These are phyloP conservation scores for Heliophila coronopifolia DNA, from an alignment of 441 rosid genomes.

Conservation along the genomic window DNA sequence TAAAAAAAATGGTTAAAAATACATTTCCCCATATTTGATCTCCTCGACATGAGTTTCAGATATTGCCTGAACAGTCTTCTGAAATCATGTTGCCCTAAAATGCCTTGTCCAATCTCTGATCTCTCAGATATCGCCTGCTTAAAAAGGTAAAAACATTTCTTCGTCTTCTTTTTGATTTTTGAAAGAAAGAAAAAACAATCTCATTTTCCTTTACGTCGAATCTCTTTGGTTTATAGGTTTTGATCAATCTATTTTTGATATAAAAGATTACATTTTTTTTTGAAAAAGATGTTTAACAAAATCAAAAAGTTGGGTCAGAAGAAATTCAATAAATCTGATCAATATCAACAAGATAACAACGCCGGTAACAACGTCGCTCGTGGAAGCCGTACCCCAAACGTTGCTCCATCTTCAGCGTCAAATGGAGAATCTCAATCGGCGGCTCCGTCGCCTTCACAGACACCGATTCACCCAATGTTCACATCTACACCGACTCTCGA, in stretches of 20 bases:
- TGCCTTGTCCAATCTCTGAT: conserved; percentile 21
- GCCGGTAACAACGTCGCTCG: conserved; percentile 25
- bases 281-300: conserved; percentile 38
- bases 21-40: conserved; percentile 12
- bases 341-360: conserved; percentile 21
- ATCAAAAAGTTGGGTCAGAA: conserved; percentile 39
- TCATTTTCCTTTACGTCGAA: not conserved
- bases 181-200: not conserved
- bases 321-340: conserved; percentile 42
- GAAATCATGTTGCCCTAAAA: not conserved
- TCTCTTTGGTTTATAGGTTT: conserved; percentile 6
- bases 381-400: conserved; percentile 10
- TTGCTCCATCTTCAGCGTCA: not conserved
- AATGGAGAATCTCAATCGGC: conserved; percentile 23
- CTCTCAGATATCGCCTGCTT: conserved; percentile 8
- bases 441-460: conserved; percentile 22
- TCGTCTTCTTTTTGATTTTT: not conserved
- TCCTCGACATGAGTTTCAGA: conserved; percentile 29
- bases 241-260: conserved; percentile 9
- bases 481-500: conserved; percentile 26
- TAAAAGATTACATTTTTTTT: not conserved
- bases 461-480: conserved; percentile 19
- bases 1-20: conserved; percentile 14
- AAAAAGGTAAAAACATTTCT: conserved; percentile 16
- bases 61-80: conserved; percentile 24